These are phyloP conservation scores for Yamadazyma laniorum DNA, from an alignment of 805 yeast genomes.

Conservation along the genomic window DNA sequence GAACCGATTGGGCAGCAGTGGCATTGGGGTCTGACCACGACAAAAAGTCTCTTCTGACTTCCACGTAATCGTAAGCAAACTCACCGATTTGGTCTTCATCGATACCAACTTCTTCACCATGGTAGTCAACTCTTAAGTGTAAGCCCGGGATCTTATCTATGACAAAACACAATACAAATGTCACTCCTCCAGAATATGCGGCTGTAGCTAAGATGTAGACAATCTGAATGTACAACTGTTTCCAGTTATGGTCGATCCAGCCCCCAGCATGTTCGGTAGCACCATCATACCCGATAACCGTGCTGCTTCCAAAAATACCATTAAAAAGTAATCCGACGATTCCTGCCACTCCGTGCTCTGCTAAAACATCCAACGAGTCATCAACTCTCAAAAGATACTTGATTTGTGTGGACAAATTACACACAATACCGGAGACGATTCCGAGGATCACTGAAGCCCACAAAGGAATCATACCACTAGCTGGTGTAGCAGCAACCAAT, in stretches of 20 bases:
- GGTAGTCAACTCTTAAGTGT: conserved; percentile 74
- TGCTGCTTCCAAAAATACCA: conserved; percentile 81
- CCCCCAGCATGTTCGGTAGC: conserved; percentile 84
- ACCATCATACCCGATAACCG: conserved; percentile 90
- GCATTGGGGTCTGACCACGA: conserved; percentile 43
- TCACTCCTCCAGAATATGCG: conserved; percentile 74
- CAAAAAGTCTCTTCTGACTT: conserved; percentile 87
- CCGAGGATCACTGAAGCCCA: conserved; percentile 92
- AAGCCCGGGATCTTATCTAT: conserved; percentile 80
- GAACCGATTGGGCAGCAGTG: conserved; percentile 1
- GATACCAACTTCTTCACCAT: conserved; percentile 84
- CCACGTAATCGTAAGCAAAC: conserved; percentile 98
- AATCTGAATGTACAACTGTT: conserved; percentile 86
- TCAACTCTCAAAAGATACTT: conserved; percentile 81
- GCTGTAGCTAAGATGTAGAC: conserved; percentile 74
- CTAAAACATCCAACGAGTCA: conserved; percentile 90
- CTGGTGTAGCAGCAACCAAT: conserved; percentile 94
- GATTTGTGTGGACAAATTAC: conserved; percentile 87
- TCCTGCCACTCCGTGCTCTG: conserved; percentile 99
- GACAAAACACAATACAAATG: conserved; percentile 71
- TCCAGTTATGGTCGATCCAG: conserved; percentile 87
- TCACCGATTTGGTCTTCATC: conserved; percentile 98
- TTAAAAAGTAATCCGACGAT: conserved; percentile 86
- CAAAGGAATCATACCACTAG: conserved; percentile 85
- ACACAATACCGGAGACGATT: conserved; percentile 71